phyloP scores from a whole-genome alignment of 176 grass and related monocot genomes.

The Triticum urartu region DNA sequence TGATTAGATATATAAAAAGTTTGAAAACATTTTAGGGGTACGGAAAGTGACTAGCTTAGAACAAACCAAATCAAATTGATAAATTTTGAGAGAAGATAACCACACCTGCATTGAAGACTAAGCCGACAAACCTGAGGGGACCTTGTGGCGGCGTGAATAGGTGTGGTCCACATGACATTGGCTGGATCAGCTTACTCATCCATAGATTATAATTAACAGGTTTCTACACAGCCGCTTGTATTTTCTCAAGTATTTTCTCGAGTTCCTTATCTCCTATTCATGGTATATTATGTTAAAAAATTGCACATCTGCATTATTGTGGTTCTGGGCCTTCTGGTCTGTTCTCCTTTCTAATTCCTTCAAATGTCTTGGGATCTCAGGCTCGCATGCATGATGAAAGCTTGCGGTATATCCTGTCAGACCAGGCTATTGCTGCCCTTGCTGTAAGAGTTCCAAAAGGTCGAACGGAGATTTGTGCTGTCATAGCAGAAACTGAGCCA shows the following conservation, averaged over 20 bases:
- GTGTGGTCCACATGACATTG: neutral
- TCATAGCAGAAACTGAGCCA: conserved; percentile 59
- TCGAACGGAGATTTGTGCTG: conserved; percentile 58
- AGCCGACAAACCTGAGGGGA: neutral
- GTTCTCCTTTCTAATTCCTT: conserved; percentile 26
- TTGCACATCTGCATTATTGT: conserved; percentile 6
- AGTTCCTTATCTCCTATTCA: conserved; percentile 1
- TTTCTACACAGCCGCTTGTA: neutral
- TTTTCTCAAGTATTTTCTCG: conserved; percentile 3
- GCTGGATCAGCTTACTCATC: neutral
- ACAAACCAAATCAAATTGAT: neutral
- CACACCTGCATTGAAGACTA: neutral
- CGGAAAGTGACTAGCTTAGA: neutral
- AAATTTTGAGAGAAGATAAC: neutral
- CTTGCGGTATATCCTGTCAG: conserved; percentile 77
- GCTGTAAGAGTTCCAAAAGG: conserved; percentile 64
- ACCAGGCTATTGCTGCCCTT: conserved; percentile 81
- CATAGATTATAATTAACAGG: neutral
- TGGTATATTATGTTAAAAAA: conserved; percentile 4
- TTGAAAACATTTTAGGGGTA: neutral
- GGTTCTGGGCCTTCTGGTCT: conserved; percentile 1
- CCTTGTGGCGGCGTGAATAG: neutral
- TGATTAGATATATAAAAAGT: neutral
- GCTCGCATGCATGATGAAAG: conserved; percentile 98
- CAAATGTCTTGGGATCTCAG: conserved; percentile 35